Percentiles rank a stretch among this genome's conserved stretches.
These are phyloP conservation scores for Hypocrella siamensis DNA, from an alignment of 2,329 filamentous ascomycete species.

Conservation along the genomic window DNA sequence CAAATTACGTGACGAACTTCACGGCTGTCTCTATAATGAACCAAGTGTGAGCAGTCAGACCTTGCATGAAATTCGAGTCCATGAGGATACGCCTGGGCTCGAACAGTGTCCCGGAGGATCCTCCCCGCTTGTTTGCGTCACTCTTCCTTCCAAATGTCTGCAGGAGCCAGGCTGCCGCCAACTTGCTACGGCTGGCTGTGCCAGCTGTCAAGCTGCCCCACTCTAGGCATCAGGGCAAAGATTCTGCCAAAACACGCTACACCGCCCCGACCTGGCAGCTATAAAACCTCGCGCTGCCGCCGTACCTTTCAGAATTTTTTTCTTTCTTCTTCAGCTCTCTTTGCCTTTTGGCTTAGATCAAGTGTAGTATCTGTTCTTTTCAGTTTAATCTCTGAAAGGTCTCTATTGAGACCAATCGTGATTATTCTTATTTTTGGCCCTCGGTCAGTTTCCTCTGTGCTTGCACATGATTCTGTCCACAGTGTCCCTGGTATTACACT, in stretches of 20 bases:
- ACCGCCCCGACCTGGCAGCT: constrained; percentile 4
- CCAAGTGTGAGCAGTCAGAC: too few species aligned
- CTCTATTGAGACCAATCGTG: constrained; percentile 55
- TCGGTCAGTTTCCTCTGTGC: constrained; percentile 21
- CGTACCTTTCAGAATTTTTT: constrained; percentile 8
- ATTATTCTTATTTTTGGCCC: constrained; percentile 57
- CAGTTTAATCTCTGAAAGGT: constrained; percentile 91
- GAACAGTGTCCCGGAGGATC: too few species aligned
- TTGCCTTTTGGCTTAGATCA: constrained; percentile 65
- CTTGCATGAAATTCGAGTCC: too few species aligned
- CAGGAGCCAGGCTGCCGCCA: background rate
- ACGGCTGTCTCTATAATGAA: too few species aligned
- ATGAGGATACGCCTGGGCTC: too few species aligned
- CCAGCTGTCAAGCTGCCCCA: background rate
- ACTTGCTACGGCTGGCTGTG: too few species aligned
- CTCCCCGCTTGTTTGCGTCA: too few species aligned
- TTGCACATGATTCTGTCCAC: constrained; percentile 23
- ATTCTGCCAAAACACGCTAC: constrained; percentile 5
- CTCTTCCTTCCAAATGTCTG: background rate
- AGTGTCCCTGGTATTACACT: constrained; percentile 31
- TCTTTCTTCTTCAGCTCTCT: constrained; percentile 25
- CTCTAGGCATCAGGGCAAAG: background rate
- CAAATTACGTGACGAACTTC: too few species aligned
- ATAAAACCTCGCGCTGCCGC: constrained; percentile 11
- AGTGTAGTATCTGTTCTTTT: constrained; percentile 96